Base-by-base conservation (phyloP, 1,284 basidiomycete genomes). In the Cryptococcus wingfieldii region DNA sequence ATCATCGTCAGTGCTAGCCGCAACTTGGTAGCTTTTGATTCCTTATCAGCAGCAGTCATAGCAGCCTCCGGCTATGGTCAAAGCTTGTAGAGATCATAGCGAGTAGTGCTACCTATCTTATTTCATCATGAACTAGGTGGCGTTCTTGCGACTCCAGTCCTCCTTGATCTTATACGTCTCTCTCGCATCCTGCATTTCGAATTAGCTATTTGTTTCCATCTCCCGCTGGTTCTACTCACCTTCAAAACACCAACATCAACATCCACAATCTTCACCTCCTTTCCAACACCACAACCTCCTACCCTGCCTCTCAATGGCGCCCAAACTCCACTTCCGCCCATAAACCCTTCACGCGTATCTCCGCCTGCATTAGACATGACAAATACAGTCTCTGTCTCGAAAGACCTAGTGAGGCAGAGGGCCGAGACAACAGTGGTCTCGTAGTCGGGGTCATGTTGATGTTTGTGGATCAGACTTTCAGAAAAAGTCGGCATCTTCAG, bases 291-390 rank as follows among this genome's bases (percentile, higher is more conserved):
- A 18, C 61, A 60, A 0, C 65, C 66, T 1, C 58, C 64, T 3
- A 70, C 45, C 38, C 60, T 61, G 6, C 72, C 72, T 28, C 61
- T 55, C 41, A 74, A 60, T 0, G 72, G 72, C 27, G 66, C 62
- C 70, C 70, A 74, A 3, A 69, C 61, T 0, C 67, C 72, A 44
- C 61, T 67, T 28, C 69, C 70, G 25, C 76, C 74, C 64, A 75
- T 73, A 59, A 73, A 73, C 1, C 68, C 72, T 28, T 66, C 60
- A 5, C 54, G 47, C 8, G 34, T 50, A 47, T 59, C 51, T 23
- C 72, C 68, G 9, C 76, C 76, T 9, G 72, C 67, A 58, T 78
- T 77, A 50, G 65, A 70, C 68, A 75, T 71, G 31, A 71, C 57
- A 60, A 69, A 67, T 0, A 70, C 60, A 2, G 71, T 71, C 59